Base-by-base conservation (phyloP, 768 basidiomycete species). In the Rubroboletus satanas region DNA sequence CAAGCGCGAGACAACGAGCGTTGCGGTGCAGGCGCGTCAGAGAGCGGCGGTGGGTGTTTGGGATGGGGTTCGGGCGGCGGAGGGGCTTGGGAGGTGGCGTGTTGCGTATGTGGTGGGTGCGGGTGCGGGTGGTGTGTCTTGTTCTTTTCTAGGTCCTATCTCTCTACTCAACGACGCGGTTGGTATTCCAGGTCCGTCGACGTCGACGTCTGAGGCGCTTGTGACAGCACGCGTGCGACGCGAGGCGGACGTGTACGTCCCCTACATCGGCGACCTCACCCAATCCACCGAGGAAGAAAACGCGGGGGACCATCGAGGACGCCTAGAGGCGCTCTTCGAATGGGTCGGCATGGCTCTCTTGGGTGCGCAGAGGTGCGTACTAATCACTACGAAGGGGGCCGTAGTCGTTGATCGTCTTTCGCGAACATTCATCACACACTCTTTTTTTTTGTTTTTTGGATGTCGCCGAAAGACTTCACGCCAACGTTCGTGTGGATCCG, bases 271-370 rank as follows among this genome's bases (percentile, higher is more conserved):
- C 7, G 55, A 62, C 8, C 58, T 79, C 45, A 54, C 69, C 12
- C 63, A 39, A 4, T 57, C 58, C 1, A 55, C 62, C 31, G 61
- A 66, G 2, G 78, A 79, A 23, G 68, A 5, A 9, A 29, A 57
- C n/a, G 31, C 62, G 9, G 82, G 83, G 42, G 82, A 83, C 52
- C 83, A 83, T 77, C 66, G 77, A 7, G 71, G 73, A 10, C 71
- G 74, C 8, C 68, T 80, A 41, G 64, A 69, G 8, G 69, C 63
- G 4, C 68, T 88, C 15, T 84, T 86, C 49, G 88, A 90, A 65
- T 90, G 88, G 88, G 75, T 83, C 8, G 88, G 87, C 7, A 79
- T 90, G 81, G 84, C 82, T 4, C 76, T 75, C 53, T 63, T 90
- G 5, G 85, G 82, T 14, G 75, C 88, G 2, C 84, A 87, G 64